Evolutionary conservation across 1,139 yeast genomes (phyloP), one percentile per base, ranked within the genome.

Genomic region (Candida tetrigidarum): DNA sequence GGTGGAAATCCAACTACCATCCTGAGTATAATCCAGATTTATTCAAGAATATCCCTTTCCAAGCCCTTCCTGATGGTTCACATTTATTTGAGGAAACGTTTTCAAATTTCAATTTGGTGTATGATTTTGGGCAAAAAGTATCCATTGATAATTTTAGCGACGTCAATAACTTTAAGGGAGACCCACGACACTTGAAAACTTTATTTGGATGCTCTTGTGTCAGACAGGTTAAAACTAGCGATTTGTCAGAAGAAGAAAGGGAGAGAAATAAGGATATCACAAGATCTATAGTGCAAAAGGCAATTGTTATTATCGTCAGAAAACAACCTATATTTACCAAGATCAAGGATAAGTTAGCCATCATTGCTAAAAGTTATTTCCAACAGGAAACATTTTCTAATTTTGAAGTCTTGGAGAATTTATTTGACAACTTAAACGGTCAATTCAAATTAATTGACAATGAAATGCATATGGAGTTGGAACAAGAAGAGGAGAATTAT

Each of bases 51-150:
- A 67, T 93, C 37, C 95, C 98, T 2, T 93, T 93, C 60, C 97
- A 92, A 60, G 96, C 97, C 2, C 70, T 93, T 28, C 99, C 99
- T 0, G 99, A 93, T 64, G 99, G 99, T 1, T 86, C 96, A 2
- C 99, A 93, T 63, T 81, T 64, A 42, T 93, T 85, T 59, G 96
- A 91, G 61, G 98, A 93, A 62, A 92, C 96, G 3, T 91, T 91
- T 60, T 86, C 96, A 32, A 90, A 90, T 60, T 93, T 93, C 66
- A 91, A 96, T 27, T 68, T 93, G 43, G 78, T 86, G n/a, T 87
- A 84, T 59, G 91, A 90, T 58, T 84, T 83, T 46, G 67, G 71
- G 26, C 68, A 69, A 30, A 69, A 74, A 26, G 63, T 62, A 34
- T 76, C 83, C 12, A 70, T 78, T 44, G 80, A 73, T 50, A 64